Base-by-base conservation (phyloP, 768 basidiomycete genomes). In the Russula earlei region DNA sequence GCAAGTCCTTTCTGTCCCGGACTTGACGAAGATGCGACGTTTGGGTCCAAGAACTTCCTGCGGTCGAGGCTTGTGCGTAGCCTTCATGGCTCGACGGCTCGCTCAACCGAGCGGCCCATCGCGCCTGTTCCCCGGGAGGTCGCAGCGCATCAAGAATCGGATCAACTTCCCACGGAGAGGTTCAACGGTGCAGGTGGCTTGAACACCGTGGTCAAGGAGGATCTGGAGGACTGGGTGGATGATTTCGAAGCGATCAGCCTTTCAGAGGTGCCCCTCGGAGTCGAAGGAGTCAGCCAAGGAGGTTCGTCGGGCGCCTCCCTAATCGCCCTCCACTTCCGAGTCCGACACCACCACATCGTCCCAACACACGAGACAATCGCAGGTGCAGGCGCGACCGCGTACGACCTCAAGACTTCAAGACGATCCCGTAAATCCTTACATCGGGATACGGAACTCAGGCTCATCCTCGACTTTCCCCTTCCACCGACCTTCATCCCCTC, bases 21-120 rank as follows among this genome's bases (percentile, higher is more conserved):
- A n/a, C n/a, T n/a, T n/a, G n/a, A n/a, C n/a, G n/a, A n/a, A 61
- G 71, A 70, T 75, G 61, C 84, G 80, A 83, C 75, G 80, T 70
- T 70, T 75, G 33, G 58, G 63, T 72, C 75, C 66, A 74, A 67
- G 63, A 69, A 72, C 74, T 82, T 65, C n/a, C n/a, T n/a, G n/a
- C n/a, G n/a, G n/a, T n/a, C n/a, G n/a, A n/a, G n/a, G n/a, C n/a
- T n/a, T n/a, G 76, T 77, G 64, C 76, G 74, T 70, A 69, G 80
- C 79, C 80, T 81, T 73, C 76, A 76, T 55, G 81, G 80, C 77
- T 77, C 80, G 65, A 69, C 77, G 67, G 71, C 71, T 64, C 66
- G 65, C 68, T 75, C 74, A 69, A 66, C 73, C 20, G 67, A 67
- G 50, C 57, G 52, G 11, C 20, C 46, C 60, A 58, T 31, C 62